Evolutionary conservation across 2,329 filamentous ascomycete genomes (phyloP), one percentile per base, ranked within the genome.

Genomic region (Sarocladiaceae sp.): DNA sequence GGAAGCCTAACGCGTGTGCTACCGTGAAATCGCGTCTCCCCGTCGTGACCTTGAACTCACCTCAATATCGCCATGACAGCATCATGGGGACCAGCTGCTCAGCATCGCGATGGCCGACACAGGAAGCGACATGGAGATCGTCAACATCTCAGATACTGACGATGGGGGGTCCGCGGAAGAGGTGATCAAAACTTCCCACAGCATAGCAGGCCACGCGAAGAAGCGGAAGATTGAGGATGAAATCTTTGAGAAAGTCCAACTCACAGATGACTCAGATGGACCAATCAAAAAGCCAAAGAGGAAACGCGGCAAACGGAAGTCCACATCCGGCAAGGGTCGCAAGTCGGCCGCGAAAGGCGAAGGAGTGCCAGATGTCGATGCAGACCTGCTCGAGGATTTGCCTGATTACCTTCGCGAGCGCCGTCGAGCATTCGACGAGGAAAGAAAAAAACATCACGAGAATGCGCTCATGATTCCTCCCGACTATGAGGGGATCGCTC

Each of bases 391-490:
- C 4, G 70, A 76, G 18, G 72, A 76, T 35, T 70, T 93, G 3
- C 89, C 90, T 0, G 78, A 83, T 16, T 91, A 95, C 58, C 60
- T 95, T 21, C 72, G 76, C 50, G 64, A 75, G 18, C 77, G 91
- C n/a, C 76, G 84, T 19, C 68, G 62, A n/a, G 65, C 72, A 18
- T 90, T 95, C 55, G 83, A 93, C 45, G 66, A 72, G 35, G 69
- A 73, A n/a, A 68, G 67, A 37, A 70, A 79, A 27, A 61, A 62
- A 21, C 65, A 89, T 37, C 78, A 80, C 46, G 77, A 84, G 45
- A 78, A 76, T 5, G 88, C 85, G 0, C 67, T 96, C 33, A 82
- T 78, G 49, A 62, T 94, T 2, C 88, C 93, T 0, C 93, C 93
- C 0, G 76, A 78, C 40, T 95, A 85, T 57, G 76, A 82, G 1